Percentiles rank a stretch among this genome's conserved stretches.
Evolutionary conservation across 805 yeast genomes (phyloP).

Genomic region (Yamadazyma akitaensis): DNA sequence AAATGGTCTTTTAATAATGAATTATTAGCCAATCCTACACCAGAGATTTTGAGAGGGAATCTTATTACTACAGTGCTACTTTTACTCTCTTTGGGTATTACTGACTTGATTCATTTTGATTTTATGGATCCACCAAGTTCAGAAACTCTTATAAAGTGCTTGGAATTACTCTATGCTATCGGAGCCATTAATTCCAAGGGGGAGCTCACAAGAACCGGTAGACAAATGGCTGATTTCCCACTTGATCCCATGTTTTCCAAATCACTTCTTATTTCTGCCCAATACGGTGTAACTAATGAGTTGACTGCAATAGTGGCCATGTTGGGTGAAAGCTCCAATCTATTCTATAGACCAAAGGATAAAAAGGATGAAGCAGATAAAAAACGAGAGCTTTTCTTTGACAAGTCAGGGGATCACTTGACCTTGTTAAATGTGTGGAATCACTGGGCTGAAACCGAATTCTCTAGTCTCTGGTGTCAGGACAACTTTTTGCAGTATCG

Average conservation of each 20-base stretch:
- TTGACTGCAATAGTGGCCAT: constrained; percentile 74
- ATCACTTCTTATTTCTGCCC: constrained; percentile 61
- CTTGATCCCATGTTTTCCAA: constrained; percentile 88
- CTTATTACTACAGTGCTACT: constrained; percentile 72
- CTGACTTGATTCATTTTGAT: constrained; percentile 77
- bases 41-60: constrained; percentile 89
- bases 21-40: constrained; percentile 73
- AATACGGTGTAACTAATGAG: constrained; percentile 60
- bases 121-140: constrained; percentile 88
- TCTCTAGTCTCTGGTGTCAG: constrained; percentile 75
- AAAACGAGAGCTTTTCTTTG: constrained; percentile 53
- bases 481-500: constrained; percentile 80
- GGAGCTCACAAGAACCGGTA: constrained; percentile 69
- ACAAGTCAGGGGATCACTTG: constrained; percentile 72
- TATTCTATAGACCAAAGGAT: constrained; percentile 70
- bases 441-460: constrained; percentile 70
- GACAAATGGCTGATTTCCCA: constrained; percentile 88
- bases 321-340: constrained; percentile 72
- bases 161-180: constrained; percentile 78
- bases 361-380: constrained; percentile 64
- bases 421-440: constrained; percentile 70
- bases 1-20: constrained; percentile 78
- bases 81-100: constrained; percentile 78
- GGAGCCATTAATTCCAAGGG: constrained; percentile 87
- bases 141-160: constrained; percentile 65